Evolutionary conservation across 495 filamentous ascomycete genomes (phyloP).

Genomic region (Daldinia bambusicola): DNA sequence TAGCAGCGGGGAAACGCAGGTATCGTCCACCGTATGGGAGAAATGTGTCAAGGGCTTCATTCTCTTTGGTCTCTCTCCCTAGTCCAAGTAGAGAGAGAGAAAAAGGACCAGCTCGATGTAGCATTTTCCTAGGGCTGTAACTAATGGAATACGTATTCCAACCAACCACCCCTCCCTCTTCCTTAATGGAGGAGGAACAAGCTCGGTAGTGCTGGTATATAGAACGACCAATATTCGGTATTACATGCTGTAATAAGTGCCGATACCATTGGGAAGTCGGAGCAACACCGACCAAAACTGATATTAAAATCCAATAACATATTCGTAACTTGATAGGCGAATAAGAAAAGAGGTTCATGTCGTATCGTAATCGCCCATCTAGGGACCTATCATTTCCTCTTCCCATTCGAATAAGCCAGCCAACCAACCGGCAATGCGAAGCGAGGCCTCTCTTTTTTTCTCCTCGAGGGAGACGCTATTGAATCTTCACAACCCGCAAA

Average conservation of each 20-base stretch:
- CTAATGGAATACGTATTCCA: background rate
- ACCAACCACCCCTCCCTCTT: constrained; percentile 11
- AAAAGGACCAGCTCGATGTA: constrained; percentile 10
- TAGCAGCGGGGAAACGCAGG: constrained; percentile 26
- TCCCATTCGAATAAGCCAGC: background rate
- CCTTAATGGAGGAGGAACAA: constrained; percentile 4
- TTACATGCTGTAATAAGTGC: constrained; percentile 28
- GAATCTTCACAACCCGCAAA: constrained; percentile 28
- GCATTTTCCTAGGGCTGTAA: constrained; percentile 9
- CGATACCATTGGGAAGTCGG: constrained; percentile 9
- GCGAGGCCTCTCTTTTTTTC: constrained; percentile 4
- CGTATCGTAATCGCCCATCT: constrained; percentile 22
- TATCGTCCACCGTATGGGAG: constrained; percentile 41
- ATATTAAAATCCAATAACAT: background rate
- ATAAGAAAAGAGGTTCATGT: constrained; percentile 3
- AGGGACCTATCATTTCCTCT: background rate
- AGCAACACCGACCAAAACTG: no score
- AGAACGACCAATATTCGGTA: constrained; percentile 16
- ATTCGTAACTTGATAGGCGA: background rate
- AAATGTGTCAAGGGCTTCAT: constrained; percentile 22
- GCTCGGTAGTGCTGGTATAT: no score
- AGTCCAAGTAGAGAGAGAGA: constrained; percentile 29
- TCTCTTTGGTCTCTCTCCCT: constrained; percentile 8
- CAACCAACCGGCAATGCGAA: constrained; percentile 27
- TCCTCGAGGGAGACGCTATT: constrained; percentile 28